Percentiles rank a stretch among this genome's conserved stretches.
Conservation (phyloP, 768 basidiomycete species). For the Calocera cornea region DNA sequence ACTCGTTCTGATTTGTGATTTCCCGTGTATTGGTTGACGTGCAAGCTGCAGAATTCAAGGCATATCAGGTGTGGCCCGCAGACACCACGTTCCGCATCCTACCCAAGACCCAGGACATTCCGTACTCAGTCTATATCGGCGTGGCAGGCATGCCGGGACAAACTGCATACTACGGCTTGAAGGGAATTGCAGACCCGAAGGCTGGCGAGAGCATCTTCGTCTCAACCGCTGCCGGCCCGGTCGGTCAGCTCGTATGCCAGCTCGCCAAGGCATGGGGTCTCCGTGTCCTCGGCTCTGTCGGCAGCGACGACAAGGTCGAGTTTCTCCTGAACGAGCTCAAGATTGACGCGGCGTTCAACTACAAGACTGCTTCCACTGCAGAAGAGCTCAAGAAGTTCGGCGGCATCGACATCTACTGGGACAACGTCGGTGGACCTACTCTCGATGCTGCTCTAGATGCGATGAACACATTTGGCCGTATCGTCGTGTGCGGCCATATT, state of each 20-base stretch:
- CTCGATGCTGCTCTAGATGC: slow-evolving; percentile 42
- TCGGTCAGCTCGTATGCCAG: slow-evolving; percentile 43
- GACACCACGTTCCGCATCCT: slow-evolving; percentile 17
- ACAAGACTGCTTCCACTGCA: slow-evolving; percentile 43
- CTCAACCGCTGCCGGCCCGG: slow-evolving; percentile 35
- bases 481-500: slow-evolving; percentile 33
- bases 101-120: slow-evolving; percentile 33
- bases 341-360: slow-evolving; percentile 59
- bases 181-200: slow-evolving; percentile 67
- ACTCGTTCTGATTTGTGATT: too few species aligned
- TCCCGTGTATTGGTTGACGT: too few species aligned
- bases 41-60: slow-evolving; percentile 25
- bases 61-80: slow-evolving; percentile 27
- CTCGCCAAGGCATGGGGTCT: slow-evolving; percentile 31
- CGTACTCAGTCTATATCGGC: slow-evolving; percentile 39
- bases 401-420: slow-evolving; percentile 44
- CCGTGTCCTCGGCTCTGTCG: slow-evolving; percentile 58
- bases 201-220: slow-evolving; percentile 43
- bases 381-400: slow-evolving; percentile 46
- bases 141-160: slow-evolving; percentile 33
- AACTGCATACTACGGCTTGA: slow-evolving; percentile 37
- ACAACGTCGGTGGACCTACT: slow-evolving; percentile 46
- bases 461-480: slow-evolving; percentile 33
- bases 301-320: slow-evolving; percentile 58
- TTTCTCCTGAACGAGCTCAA: slow-evolving; percentile 44